Evolutionary conservation across 305 asterid genomes (phyloP).

Genomic region (Caryopteris hybrid): DNA sequence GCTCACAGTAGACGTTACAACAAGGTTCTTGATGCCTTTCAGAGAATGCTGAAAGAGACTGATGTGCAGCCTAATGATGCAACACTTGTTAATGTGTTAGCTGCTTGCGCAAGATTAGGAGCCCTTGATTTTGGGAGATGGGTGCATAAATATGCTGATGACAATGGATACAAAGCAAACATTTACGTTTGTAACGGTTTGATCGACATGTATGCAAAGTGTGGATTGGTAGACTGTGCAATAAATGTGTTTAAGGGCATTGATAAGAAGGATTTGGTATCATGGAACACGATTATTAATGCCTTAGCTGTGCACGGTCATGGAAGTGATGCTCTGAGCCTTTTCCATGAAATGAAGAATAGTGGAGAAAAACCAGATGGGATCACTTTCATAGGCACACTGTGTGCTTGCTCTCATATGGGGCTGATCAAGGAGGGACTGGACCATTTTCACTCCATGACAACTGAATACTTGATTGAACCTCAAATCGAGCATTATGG

Average conservation of each 20-base stretch:
- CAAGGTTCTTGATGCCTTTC: constrained; percentile 51
- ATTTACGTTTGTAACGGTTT: constrained; percentile 60
- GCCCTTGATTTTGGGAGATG: constrained; percentile 68
- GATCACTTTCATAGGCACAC: constrained; percentile 59
- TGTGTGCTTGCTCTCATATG: constrained; percentile 81
- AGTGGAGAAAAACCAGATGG: constrained; percentile 61
- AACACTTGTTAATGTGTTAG: constrained; percentile 57
- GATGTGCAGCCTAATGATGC: constrained; percentile 67
- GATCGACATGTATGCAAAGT: constrained; percentile 78
- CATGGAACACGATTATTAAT: constrained; percentile 85
- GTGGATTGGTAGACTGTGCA: constrained; percentile 59
- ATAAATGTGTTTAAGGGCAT: constrained; percentile 45
- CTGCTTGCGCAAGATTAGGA: constrained; percentile 68
- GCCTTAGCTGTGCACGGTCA: constrained; percentile 80
- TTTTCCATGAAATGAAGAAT: constrained; percentile 51
- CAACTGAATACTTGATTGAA: constrained; percentile 30
- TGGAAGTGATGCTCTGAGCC: constrained; percentile 52
- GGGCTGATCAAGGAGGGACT: constrained; percentile 65
- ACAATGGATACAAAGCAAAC: constrained; percentile 41
- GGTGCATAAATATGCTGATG: constrained; percentile 56
- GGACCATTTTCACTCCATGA: constrained; percentile 52
- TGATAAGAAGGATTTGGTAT: constrained; percentile 52
- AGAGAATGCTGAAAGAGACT: constrained; percentile 50
- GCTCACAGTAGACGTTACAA: constrained; percentile 39
- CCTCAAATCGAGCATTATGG: constrained; percentile 82